phyloP scores from a whole-genome alignment of 331 rosid genomes.

The Pyrus hybrid region DNA sequence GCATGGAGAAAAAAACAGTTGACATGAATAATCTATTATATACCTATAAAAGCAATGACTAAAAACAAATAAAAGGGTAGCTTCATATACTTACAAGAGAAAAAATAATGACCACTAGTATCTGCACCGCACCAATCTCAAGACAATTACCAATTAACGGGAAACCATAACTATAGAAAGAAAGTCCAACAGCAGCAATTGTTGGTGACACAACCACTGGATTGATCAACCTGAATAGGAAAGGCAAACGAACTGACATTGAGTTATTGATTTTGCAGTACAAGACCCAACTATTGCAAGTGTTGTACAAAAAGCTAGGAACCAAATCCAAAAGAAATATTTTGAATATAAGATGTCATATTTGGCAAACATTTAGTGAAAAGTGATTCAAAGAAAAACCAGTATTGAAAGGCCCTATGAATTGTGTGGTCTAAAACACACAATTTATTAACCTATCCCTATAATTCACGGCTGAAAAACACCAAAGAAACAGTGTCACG shows the following conservation, averaged over 20 bases:
- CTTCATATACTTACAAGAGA: constrained; percentile 78
- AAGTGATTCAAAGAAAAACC: not conserved
- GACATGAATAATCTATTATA: not conserved
- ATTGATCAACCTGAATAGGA: constrained; percentile 75
- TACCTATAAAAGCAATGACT: not conserved
- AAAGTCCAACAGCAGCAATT: constrained; percentile 99
- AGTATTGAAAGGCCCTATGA: not conserved
- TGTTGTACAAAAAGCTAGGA: not conserved
- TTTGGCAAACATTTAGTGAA: not conserved
- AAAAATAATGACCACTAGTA: constrained; percentile 71
- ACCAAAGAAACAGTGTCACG: too few relatives aligned
- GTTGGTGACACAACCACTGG: constrained; percentile 98
- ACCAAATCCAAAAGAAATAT: not conserved
- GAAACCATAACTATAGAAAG: constrained; percentile 88
- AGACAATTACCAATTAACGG: constrained; percentile 88
- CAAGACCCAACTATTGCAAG: not conserved
- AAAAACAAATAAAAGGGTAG: not conserved
- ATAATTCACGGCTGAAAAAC: too few relatives aligned
- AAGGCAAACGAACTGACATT: constrained; percentile 12
- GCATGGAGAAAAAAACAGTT: not conserved
- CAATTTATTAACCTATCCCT: too few relatives aligned
- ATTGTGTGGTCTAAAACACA: not conserved
- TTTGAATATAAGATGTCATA: not conserved
- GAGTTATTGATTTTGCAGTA: not conserved
- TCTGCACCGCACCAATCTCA: constrained; percentile 94